Evolutionary conservation across 1,139 yeast genomes (phyloP), one percentile per base, ranked within the genome.

Genomic region (Yamadazyma dendronema): DNA sequence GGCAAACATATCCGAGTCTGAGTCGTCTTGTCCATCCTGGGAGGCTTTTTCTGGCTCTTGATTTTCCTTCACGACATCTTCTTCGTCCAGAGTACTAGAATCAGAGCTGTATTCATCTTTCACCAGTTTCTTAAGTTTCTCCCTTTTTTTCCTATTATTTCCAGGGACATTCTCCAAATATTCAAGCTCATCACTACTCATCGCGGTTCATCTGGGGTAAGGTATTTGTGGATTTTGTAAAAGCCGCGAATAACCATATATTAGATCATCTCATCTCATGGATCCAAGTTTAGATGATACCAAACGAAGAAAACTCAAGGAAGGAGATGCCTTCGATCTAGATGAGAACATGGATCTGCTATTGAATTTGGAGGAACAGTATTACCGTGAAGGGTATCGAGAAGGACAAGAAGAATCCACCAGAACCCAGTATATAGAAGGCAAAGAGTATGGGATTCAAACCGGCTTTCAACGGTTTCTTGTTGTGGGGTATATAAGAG

Each of bases 371-470:
- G 85, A 80, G 48, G 72, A 77, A 29, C 61, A 71, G 56, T 80
- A 71, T 54, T 86, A 83, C 53, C 56, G 71, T 11, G 77, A 77
- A 43, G 96, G 96, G 0, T 67, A 66, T 35, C 52, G 57, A 35
- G 82, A 81, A 31, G 90, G 92, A 2, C 68, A 66, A 40, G 55
- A 56, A 10, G 68, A 65, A 34, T 64, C 72, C 1, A 60, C 74
- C 0, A 51, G 48, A 32, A 63, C 67, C 30, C 77, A 74, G 33
- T 65, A 61, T 37, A 46, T 71, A 2, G 95, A 85, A 55, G 95
- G 95, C 2, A 80, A 79, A 48, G 86, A 83, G 47, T 83, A 74
- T 51, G 95, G 95, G 0, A 69, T 83, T 36, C 94, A 86, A 52
- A 82, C 88, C 0, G 94, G 89, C 0, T 84, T 78, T 52, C 90